Evolutionary conservation across 441 rosid genomes (phyloP).

Genomic region (Corymbia citriodora): DNA sequence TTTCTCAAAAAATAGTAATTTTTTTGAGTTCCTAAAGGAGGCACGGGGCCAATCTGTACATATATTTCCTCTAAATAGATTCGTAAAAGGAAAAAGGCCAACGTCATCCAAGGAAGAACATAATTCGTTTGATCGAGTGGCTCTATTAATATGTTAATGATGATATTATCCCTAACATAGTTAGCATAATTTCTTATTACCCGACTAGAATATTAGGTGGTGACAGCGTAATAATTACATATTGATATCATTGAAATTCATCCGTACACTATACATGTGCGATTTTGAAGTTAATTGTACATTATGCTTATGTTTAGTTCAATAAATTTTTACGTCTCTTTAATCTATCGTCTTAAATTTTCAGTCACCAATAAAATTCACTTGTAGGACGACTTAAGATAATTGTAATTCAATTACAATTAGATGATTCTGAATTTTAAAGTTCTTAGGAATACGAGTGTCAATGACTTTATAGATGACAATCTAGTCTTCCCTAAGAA

Average conservation of each 20-base stretch:
- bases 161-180: neutral
- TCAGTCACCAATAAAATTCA: neutral
- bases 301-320: neutral
- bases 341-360: neutral
- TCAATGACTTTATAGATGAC: neutral
- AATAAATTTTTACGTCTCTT: fast-evolving
- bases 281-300: neutral
- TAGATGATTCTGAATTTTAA: neutral
- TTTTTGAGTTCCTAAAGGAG: neutral
- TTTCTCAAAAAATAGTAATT: neutral
- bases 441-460: neutral
- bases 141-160: neutral
- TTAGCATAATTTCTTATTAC: neutral
- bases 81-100: neutral
- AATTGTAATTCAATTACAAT: neutral
- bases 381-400: neutral
- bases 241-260: neutral
- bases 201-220: neutral
- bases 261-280: neutral
- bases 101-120: neutral
- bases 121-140: neutral
- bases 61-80: neutral
- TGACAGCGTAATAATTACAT: neutral
- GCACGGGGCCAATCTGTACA: neutral
- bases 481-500: neutral